Evolutionary conservation across 306 rosid genomes (phyloP), one percentile per base, ranked within the genome.

Genomic region (Casuarina cunninghamiana): DNA sequence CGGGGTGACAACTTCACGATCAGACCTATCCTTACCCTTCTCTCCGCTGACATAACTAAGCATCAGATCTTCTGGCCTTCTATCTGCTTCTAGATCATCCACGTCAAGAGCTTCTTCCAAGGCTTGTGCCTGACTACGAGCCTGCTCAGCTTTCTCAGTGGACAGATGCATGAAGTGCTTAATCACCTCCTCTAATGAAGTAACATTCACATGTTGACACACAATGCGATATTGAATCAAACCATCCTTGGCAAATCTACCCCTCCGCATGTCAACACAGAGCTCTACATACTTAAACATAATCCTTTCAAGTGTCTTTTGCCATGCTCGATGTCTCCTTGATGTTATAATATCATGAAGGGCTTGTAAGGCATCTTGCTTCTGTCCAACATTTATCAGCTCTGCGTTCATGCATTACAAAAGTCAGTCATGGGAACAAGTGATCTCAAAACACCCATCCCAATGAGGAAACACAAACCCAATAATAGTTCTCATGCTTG

Each of bases 71-170:
- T 96, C 99, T 0, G 99, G 99, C 85, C 97, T 93, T 79, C 91
- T 90, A 80, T 96, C 99, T 0, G 97, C 99, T 88, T 96, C 99
- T 13, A 96, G 86, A 80, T 96, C 99, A 78, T 96, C 99, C 2
- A 96, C 97, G 79, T 96, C 96, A 6, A 96, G 93, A 2, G 99
- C 99, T 75, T 93, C 98, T 79, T 96, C 99, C 42, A 96, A 70
- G 10, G 94, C 98, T 77, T 93, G 91, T 0, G 98, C 99, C 88
- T 93, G 98, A 79, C 86, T 88, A 21, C 99, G 97, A 6, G 99
- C 99, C 83, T 90, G 96, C 85, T 96, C 99, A 21, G 99, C 99
- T 86, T 93, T 96, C 90, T 96, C 99, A 17, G 99, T 91, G 0
- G 99, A 91, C 5, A 93, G 92, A 72, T 91, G 98, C 96, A 96